A percentile compares a stretch with the other conserved stretches of the same genome.
These are phyloP conservation scores for Leishmania tropica DNA, from an alignment of 208 protist species.

Conservation along the genomic window DNA sequence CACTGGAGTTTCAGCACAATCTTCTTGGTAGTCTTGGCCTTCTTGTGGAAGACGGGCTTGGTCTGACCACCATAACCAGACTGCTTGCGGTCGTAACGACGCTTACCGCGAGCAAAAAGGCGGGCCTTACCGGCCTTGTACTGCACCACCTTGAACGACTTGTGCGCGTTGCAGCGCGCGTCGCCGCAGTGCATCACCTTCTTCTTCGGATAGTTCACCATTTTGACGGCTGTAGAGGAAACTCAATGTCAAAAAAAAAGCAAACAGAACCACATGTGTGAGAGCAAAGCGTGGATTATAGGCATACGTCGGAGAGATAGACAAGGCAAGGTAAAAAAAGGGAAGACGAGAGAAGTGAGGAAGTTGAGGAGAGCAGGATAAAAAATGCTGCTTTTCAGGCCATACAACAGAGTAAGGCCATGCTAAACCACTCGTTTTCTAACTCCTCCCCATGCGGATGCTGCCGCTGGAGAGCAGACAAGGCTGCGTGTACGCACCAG, in stretches of 20 bases:
- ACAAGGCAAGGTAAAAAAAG: slow-evolving; percentile 20
- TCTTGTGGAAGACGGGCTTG: slow-evolving; percentile 99
- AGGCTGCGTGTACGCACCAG: no score
- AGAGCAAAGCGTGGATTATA: background rate
- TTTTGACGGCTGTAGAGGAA: slow-evolving; percentile 94
- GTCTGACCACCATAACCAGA: slow-evolving; percentile 99
- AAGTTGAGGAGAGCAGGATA: slow-evolving; percentile 9
- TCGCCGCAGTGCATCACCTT: slow-evolving; percentile 93
- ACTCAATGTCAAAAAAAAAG: background rate
- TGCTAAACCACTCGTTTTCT: background rate
- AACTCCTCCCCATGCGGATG: no score
- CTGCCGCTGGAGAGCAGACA: no score
- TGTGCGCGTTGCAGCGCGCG: slow-evolving; percentile 95
- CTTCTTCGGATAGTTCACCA: slow-evolving; percentile 95
- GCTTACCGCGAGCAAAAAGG: slow-evolving; percentile 98
- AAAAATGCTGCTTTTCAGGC: slow-evolving; percentile 11
- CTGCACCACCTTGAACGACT: slow-evolving; percentile 98
- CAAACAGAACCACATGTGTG: slow-evolving; percentile 3
- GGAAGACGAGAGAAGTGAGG: slow-evolving; percentile 18
- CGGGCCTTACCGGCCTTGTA: slow-evolving; percentile 99
- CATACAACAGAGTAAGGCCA: slow-evolving; percentile 3
- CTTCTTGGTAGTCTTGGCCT: slow-evolving; percentile 99
- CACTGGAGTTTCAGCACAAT: slow-evolving; percentile 99
- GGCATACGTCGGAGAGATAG: background rate
- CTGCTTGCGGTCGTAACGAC: slow-evolving; percentile 99